Evolutionary conservation across 305 asterid species (phyloP), one percentile per base, ranked within the genome.

Genomic region (Fraxinus dipetala): DNA sequence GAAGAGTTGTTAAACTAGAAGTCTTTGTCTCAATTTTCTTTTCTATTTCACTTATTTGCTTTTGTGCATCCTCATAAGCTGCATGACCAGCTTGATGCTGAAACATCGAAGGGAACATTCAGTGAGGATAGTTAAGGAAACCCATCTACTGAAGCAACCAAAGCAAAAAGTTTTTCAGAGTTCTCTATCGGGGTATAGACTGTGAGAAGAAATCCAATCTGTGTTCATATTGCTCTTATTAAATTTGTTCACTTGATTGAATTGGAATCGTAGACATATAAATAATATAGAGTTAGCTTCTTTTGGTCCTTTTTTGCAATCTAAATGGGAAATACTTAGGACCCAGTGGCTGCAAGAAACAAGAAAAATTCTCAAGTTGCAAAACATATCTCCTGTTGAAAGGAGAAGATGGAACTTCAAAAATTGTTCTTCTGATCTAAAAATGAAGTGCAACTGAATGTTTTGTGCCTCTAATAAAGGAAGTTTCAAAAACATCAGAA

Each of bases 51-150:
- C 22, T 85, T 32, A 96, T 89, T 89, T 91, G 94, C 88, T 89
- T 92, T 84, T 90, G 91, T 67, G 98, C 98, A 82, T 95, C 95
- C 80, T 84, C 97, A 88, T 93, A 96, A 56, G 98, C 95, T 83
- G 91, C 91, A 76, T 83, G 90, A 18, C 94, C 92, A 87, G 94
- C 94, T 85, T 90, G 92, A 82, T 93, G 99, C 99, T 96, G 91
- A 80, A 85, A 83, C 18, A 86, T 48, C 75, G 76, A 85, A 70
- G 72, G 72, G 77, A 72, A 32, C 70, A 26, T 65, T 56, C 74
- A 78, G 40, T 45, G 72, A 78, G 8, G 36, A 69, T n/a, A 8
- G 59, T 4, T 14, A 76, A 72, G 74, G 26, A 76, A 82, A 61
- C 22, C 4, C 56, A 83, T 56, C 81, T 38, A 75, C 61, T 31